These are phyloP conservation scores for Xanthoconium purpureum DNA, from an alignment of 768 basidiomycete species.

Conservation along the genomic window DNA sequence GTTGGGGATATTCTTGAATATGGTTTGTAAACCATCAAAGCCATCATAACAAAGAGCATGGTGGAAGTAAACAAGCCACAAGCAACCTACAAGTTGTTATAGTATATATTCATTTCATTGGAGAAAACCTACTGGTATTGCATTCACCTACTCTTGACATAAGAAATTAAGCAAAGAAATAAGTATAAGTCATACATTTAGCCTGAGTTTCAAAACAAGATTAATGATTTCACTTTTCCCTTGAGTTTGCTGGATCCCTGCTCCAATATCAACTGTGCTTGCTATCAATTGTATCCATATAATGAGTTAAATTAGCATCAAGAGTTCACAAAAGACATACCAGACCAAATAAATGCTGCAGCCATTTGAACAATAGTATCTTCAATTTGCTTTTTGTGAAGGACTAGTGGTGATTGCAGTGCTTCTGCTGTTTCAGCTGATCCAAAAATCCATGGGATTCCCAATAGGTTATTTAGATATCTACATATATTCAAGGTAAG, in stretches of 20 bases:
- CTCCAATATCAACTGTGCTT: neutral
- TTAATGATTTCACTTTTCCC: neutral
- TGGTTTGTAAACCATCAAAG: neutral
- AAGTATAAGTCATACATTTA: neutral
- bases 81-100: neutral
- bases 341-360: constrained; percentile 7
- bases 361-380: neutral
- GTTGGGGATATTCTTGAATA: neutral
- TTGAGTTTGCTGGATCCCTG: too few species aligned
- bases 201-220: neutral
- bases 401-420: neutral
- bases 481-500: neutral
- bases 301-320: neutral
- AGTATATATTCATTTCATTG: neutral
- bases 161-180: neutral
- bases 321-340: constrained; percentile 1
- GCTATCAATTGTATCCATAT: neutral
- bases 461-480: neutral
- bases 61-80: neutral
- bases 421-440: neutral
- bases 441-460: neutral
- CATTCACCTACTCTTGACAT: neutral
- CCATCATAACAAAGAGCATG: neutral
- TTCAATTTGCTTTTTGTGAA: neutral
- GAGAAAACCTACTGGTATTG: neutral